phyloP scores from a whole-genome alignment of 208 protist species.

The Leishmania guyanensis region DNA sequence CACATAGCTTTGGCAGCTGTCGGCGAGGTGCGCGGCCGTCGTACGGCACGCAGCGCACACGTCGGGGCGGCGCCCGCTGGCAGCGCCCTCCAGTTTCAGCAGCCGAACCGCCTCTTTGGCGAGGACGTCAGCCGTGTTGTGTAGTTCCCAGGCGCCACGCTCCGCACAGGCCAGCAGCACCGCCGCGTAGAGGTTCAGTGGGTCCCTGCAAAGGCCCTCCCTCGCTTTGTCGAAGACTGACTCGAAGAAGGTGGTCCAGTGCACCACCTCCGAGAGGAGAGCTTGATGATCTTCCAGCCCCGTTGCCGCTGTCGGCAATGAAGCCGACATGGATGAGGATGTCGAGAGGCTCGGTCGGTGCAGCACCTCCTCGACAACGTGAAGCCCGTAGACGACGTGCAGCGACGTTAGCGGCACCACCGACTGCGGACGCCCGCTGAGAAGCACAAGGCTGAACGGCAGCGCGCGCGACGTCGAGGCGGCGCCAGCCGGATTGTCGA shows the following conservation, averaged over 20 bases:
- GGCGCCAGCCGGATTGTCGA: neutral
- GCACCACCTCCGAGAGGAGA: conserved; percentile 35
- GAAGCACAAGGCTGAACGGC: conserved; percentile 19
- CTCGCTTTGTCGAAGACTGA: conserved; percentile 40
- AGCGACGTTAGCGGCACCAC: conserved; percentile 39
- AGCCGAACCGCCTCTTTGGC: conserved; percentile 29
- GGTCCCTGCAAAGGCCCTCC: conserved; percentile 44
- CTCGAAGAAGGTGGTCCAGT: conserved; percentile 50
- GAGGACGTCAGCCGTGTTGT: conserved; percentile 30
- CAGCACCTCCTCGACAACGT: conserved; percentile 40
- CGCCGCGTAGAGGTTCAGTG: conserved; percentile 35
- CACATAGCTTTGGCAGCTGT: conserved; percentile 26
- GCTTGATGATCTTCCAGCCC: conserved; percentile 26
- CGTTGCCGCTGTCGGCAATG: neutral
- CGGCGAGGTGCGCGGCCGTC: conserved; percentile 15
- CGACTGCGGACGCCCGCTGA: conserved; percentile 30
- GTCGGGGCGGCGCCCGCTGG: conserved; percentile 22
- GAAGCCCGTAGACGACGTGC: conserved; percentile 42
- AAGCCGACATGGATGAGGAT: neutral
- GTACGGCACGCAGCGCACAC: conserved; percentile 35
- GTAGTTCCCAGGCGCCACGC: conserved; percentile 26
- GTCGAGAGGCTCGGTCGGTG: neutral
- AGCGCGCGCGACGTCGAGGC: neutral
- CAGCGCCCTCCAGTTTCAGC: conserved; percentile 20
- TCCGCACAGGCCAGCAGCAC: conserved; percentile 51